phyloP scores from a whole-genome alignment of 345 rosid genomes.

The Euphorbia peplus region DNA sequence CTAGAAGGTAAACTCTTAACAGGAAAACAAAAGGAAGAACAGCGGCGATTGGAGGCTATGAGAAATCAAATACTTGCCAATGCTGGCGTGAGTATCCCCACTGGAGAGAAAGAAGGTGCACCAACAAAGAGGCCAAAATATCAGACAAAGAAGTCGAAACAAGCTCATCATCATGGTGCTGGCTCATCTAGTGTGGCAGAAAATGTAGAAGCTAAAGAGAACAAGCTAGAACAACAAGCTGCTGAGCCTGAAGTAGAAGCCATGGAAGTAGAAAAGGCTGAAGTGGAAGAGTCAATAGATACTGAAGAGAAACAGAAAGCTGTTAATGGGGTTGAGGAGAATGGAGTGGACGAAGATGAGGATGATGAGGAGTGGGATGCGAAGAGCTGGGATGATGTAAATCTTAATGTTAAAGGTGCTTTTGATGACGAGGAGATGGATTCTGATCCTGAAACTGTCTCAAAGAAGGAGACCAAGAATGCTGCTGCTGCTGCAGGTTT shows the following conservation, averaged over 20 bases:
- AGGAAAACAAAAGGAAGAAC: slow-evolving; percentile 86
- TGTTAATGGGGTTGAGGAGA: slow-evolving; percentile 45
- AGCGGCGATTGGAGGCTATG: slow-evolving; percentile 78
- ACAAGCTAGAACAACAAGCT: slow-evolving; percentile 36
- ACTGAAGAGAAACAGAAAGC: slow-evolving; percentile 45
- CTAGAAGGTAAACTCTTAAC: slow-evolving; percentile 88
- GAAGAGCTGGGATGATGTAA: slow-evolving; percentile 92
- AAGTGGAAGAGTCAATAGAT: slow-evolving; percentile 36
- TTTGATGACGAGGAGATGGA: slow-evolving; percentile 90
- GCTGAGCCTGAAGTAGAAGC: slow-evolving; percentile 37
- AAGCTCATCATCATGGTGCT: slow-evolving; percentile 53
- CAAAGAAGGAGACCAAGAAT: slow-evolving; percentile 50
- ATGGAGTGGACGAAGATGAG: slow-evolving; percentile 67
- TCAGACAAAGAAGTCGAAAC: slow-evolving; percentile 69
- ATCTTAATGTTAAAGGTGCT: slow-evolving; percentile 67
- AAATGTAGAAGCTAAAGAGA: slow-evolving; percentile 40
- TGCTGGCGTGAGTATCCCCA: slow-evolving; percentile 37
- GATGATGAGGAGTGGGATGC: slow-evolving; percentile 95
- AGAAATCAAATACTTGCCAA: slow-evolving; percentile 74
- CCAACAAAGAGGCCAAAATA: slow-evolving; percentile 74
- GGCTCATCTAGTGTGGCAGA: slow-evolving; percentile 46
- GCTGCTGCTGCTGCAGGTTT: slow-evolving; percentile 44
- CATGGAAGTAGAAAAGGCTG: slow-evolving; percentile 44
- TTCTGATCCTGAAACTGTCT: slow-evolving; percentile 50
- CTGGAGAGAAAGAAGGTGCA: slow-evolving; percentile 48